These are phyloP conservation scores for Cryptosporidium ubiquitum DNA, from an alignment of 169 alveolate species.

Conservation along the genomic window DNA sequence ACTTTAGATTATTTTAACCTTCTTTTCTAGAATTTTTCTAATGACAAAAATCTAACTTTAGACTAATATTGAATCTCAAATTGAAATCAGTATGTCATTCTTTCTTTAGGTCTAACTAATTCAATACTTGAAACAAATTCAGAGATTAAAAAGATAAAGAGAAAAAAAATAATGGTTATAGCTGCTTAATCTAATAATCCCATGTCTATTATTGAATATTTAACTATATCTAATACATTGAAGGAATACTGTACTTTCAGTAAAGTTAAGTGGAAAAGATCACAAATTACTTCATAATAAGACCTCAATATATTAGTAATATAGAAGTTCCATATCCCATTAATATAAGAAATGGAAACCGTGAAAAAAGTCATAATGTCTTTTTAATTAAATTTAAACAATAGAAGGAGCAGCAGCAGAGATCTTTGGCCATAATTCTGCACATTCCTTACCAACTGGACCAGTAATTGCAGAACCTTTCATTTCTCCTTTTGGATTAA, in stretches of 20 bases:
- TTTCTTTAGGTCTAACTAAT: too few species aligned
- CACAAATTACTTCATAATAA: background rate
- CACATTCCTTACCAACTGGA: constrained; percentile 99
- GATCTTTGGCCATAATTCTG: constrained; percentile 99
- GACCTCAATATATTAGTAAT: background rate
- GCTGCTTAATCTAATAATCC: background rate
- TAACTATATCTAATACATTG: background rate
- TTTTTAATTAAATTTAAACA: constrained; percentile 83
- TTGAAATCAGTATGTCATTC: too few species aligned
- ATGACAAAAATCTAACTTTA: too few species aligned
- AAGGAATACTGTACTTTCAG: background rate
- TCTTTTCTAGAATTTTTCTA: too few species aligned
- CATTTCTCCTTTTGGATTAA: constrained; percentile 99
- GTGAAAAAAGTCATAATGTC: background rate
- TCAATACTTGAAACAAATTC: background rate
- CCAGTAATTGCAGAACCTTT: constrained; percentile 99
- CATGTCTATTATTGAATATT: background rate
- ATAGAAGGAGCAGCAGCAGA: constrained; percentile 98
- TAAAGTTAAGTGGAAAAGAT: background rate
- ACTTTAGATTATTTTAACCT: background rate
- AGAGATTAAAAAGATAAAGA: background rate
- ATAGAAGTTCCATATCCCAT: background rate
- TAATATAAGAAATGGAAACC: background rate
- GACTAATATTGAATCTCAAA: too few species aligned
- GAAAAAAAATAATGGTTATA: background rate